Percentiles rank a stretch among this genome's conserved stretches.
Evolutionary conservation across 108 stramenopile species (phyloP).

Genomic region (Nitzschia palea): DNA sequence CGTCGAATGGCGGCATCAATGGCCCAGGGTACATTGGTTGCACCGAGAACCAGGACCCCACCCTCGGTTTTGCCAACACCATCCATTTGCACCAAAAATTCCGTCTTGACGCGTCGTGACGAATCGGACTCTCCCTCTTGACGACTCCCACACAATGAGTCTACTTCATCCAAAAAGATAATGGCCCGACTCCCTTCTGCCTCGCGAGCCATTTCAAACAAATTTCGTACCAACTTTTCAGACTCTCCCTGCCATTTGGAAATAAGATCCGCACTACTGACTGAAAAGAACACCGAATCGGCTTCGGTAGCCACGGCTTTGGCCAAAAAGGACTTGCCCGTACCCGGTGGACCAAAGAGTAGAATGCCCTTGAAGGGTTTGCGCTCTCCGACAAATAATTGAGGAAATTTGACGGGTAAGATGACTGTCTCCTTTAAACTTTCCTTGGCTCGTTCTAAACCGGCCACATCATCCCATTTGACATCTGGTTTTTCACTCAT

Average conservation of each 20-base stretch:
- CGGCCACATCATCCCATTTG: conserved; percentile 98
- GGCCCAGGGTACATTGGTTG: conserved; percentile 99
- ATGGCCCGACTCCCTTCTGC: conserved; percentile 84
- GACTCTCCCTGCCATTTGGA: conserved; percentile 99
- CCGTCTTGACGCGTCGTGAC: conserved; percentile 94
- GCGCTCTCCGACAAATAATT: conserved; percentile 92
- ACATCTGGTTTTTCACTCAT: conserved; percentile 97
- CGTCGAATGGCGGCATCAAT: conserved; percentile 99
- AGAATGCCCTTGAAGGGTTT: conserved; percentile 95
- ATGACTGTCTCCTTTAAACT: conserved; percentile 98
- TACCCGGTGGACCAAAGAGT: conserved; percentile 93
- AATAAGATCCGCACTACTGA: conserved; percentile 95
- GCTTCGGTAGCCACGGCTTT: conserved; percentile 99
- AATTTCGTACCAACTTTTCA: conserved; percentile 94
- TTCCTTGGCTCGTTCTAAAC: conserved; percentile 93
- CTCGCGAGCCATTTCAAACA: conserved; percentile 98
- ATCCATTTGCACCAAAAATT: conserved; percentile 99
- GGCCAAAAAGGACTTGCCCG: conserved; percentile 95
- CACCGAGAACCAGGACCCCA: conserved; percentile 91
- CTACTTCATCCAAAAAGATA: conserved; percentile 96
- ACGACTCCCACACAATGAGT: conserved; percentile 90
- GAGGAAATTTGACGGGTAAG: conserved; percentile 90
- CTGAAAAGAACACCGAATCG: conserved; percentile 96
- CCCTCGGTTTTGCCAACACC: conserved; percentile 91
- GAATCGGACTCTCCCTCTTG: conserved; percentile 93